Base-by-base conservation (phyloP, 2,329 filamentous ascomycete species). In the Colletotrichum cordylinicola region DNA sequence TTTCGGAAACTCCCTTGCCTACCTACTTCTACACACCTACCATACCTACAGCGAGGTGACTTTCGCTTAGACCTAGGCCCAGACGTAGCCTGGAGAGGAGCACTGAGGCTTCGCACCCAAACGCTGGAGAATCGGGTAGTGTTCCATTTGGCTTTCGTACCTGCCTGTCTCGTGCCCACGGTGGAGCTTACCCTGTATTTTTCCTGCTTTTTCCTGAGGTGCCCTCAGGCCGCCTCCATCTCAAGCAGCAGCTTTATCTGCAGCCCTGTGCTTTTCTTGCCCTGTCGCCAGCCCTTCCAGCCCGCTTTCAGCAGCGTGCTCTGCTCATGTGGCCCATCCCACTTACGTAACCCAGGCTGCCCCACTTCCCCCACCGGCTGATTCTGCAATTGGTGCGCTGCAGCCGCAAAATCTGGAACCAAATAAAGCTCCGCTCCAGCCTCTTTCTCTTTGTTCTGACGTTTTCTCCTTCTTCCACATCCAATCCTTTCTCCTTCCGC, bases 351-450 rank as follows among this genome's bases (percentile, higher is more conserved):
- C 37, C 65, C 18, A 18, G 10, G 4, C 0, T 56, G 72, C 21
- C 67, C 74, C 74, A 74, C 65, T 13, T 58, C 27, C n/a, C 24
- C 9, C 56, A 35, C 62, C 52, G 29, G 24, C 64, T 77, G 75
- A 71, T 77, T 60, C 62, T 74, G 62, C 37, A 27, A 74, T 74
- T 77, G 67, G 75, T 48, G 61, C 37, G 18, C 62, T 58, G 68
- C 58, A 68, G 72, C 69, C 37, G 55, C 72, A 75, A 67, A 75
- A 48, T 75, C 68, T 75, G 67, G 67, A 72, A 75, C 72, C 65
- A 31, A 77, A 77, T 77, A 77, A 77, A 77, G 75, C 72, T 77
- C 67, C 68, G 73, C 75, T 75, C 72, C 75, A 75, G 73, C 75
- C 72, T 76, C 67, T 61, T 75, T 72, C 68, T 72, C 75, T 72